A percentile compares a stretch with the other conserved stretches of the same genome.
phyloP scores from a whole-genome alignment of 202 grass and related monocot species.

The Schoenoplectus tabernaemontani region DNA sequence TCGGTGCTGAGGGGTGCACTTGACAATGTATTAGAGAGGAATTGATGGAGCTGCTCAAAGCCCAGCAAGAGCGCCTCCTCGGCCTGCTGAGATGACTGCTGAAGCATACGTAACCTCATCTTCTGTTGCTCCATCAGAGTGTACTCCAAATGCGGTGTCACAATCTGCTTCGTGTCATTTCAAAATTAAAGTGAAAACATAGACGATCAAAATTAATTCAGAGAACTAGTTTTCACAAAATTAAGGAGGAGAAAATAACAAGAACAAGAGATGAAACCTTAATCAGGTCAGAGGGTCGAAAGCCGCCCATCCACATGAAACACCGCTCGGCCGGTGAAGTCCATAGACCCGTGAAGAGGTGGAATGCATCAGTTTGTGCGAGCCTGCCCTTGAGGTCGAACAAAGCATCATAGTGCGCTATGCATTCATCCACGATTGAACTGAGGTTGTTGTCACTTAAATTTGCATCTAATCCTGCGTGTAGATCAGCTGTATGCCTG shows the following conservation, averaged over 20 bases:
- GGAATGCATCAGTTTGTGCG: constrained; percentile 63
- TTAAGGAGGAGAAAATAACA: not conserved
- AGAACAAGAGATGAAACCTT: constrained; percentile 31
- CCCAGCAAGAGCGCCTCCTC: constrained; percentile 91
- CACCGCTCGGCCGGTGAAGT: constrained; percentile 63
- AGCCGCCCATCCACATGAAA: constrained; percentile 95
- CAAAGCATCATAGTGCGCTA: constrained; percentile 74
- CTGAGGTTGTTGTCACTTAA: constrained; percentile 51
- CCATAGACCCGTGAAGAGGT: constrained; percentile 76
- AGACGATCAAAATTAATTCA: not conserved
- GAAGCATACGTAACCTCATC: constrained; percentile 55
- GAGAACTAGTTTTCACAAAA: not conserved
- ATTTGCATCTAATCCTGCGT: constrained; percentile 46
- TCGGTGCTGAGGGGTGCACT: constrained; percentile 47
- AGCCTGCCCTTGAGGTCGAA: constrained; percentile 67
- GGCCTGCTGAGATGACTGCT: constrained; percentile 85
- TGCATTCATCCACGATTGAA: constrained; percentile 61
- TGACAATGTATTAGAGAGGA: constrained; percentile 58
- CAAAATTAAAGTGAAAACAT: constrained; percentile 11
- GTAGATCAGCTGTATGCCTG: constrained; percentile 53
- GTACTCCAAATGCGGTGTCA: constrained; percentile 62
- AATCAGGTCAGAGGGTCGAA: constrained; percentile 75
- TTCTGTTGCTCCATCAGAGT: constrained; percentile 82
- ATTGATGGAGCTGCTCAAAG: constrained; percentile 63
- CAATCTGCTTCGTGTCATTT: constrained; percentile 35